A percentile compares a stretch with the other conserved stretches of the same genome.
These are phyloP conservation scores for Boletus nobilissimus DNA, from an alignment of 1,284 basidiomycete genomes.

Conservation along the genomic window DNA sequence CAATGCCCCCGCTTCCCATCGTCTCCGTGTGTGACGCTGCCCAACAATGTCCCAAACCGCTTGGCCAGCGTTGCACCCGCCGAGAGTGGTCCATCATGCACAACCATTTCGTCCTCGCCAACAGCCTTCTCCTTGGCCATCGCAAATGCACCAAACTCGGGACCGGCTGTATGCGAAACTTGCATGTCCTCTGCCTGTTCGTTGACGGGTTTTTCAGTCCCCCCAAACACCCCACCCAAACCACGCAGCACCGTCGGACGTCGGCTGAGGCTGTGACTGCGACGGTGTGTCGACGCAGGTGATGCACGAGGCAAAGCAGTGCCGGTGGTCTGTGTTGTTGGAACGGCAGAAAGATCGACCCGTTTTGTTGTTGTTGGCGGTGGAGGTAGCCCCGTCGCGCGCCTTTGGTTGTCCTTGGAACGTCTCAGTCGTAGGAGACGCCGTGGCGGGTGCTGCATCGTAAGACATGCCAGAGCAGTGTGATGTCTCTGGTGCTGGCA, in stretches of 20 bases:
- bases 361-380: conserved; percentile 30
- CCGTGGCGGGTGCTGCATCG: conserved; percentile 61
- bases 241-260: conserved; percentile 61
- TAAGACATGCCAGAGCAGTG: conserved; percentile 84
- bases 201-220: conserved; percentile 50
- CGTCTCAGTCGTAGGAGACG: conserved; percentile 61
- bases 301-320: conserved; percentile 66
- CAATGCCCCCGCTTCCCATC: conserved; percentile 53
- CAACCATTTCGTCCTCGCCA: conserved; percentile 42
- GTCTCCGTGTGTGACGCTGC: conserved; percentile 53
- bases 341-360: conserved; percentile 52
- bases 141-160: conserved; percentile 64
- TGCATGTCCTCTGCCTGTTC: conserved; percentile 54
- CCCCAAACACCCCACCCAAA: conserved; percentile 61
- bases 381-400: conserved; percentile 56
- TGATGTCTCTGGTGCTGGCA: conserved; percentile 82
- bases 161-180: conserved; percentile 65
- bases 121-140: conserved; percentile 49
- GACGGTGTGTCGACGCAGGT: conserved; percentile 71
- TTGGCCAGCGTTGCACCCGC: conserved; percentile 76
- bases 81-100: conserved; percentile 53
- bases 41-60: conserved; percentile 76
- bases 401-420: conserved; percentile 71
- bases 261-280: conserved; percentile 83
- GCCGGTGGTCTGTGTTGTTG: conserved; percentile 47